These are phyloP conservation scores for Fomitopsis pinicola DNA, from an alignment of 1,284 basidiomycete genomes.

Conservation along the genomic window DNA sequence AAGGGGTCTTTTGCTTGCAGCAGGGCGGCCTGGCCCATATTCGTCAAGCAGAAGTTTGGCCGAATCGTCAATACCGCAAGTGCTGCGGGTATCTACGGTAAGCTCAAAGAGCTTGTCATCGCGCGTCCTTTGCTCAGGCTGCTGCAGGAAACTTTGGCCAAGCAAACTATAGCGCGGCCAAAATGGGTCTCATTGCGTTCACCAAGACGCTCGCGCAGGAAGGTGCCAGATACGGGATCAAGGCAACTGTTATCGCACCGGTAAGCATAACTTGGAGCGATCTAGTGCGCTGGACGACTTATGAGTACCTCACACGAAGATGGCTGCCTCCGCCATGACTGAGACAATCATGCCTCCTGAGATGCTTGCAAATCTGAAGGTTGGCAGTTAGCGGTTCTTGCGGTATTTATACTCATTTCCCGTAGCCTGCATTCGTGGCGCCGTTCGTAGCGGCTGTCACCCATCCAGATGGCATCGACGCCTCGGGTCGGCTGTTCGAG, in stretches of 20 bases:
- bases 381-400: slow-evolving; percentile 20
- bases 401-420: neutral
- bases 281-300: neutral
- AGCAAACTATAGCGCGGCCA: slow-evolving; percentile 88
- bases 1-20: slow-evolving; percentile 96
- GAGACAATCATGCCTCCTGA: slow-evolving; percentile 97
- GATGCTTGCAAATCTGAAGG: slow-evolving; percentile 87
- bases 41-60: slow-evolving; percentile 93
- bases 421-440: slow-evolving; percentile 86
- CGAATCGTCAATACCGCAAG: slow-evolving; percentile 92
- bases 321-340: slow-evolving; percentile 92
- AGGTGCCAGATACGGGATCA: slow-evolving; percentile 92
- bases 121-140: neutral
- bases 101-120: slow-evolving; percentile 10
- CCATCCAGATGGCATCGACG: slow-evolving; percentile 79
- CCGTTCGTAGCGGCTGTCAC: slow-evolving; percentile 83
- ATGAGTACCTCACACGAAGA: slow-evolving; percentile 37
- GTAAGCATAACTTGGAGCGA: slow-evolving; percentile 40
- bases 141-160: slow-evolving; percentile 90
- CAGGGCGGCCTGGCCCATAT: slow-evolving; percentile 95
- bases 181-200: slow-evolving; percentile 89
- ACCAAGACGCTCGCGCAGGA: slow-evolving; percentile 90
- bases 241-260: slow-evolving; percentile 85
- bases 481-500: slow-evolving; percentile 89
- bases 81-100: slow-evolving; percentile 81